Conservation (phyloP, 2,329 filamentous ascomycete species). For the Fusarium penzigii region DNA sequence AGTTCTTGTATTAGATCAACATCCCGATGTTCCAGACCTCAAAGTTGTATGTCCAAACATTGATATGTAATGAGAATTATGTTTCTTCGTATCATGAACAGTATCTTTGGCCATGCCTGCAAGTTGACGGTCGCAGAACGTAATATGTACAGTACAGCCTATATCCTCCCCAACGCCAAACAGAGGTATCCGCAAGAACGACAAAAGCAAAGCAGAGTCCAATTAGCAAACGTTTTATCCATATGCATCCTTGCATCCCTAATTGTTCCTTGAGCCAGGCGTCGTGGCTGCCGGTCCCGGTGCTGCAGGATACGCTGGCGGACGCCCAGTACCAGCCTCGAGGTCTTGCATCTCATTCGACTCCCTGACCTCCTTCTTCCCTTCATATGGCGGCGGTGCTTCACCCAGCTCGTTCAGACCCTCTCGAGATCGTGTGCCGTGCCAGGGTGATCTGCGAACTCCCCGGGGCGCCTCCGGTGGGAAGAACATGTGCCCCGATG, state of each 20-base stretch:
- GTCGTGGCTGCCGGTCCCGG: constrained; percentile 26
- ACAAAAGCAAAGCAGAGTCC: not conserved
- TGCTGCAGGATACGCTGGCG: constrained; percentile 32
- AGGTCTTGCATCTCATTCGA: constrained; percentile 28
- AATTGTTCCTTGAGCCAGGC: constrained; percentile 18
- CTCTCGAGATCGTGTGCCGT: constrained; percentile 41
- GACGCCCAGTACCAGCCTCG: constrained; percentile 25
- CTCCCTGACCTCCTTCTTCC: constrained; percentile 30
- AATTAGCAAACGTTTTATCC: not conserved
- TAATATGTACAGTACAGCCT: not conserved
- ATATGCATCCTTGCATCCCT: not conserved
- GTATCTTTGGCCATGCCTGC: no score
- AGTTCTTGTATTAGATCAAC: not conserved
- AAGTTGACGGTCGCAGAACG: no score
- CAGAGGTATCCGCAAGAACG: not conserved
- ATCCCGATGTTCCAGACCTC: not conserved
- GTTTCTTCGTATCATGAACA: no score
- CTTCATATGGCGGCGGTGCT: constrained; percentile 63
- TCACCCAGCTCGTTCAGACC: constrained; percentile 65
- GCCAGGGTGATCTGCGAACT: constrained; percentile 29
- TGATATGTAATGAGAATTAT: no score
- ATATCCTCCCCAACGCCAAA: not conserved
- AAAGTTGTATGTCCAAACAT: no score
- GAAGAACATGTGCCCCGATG: constrained; percentile 19
- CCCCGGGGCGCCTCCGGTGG: constrained; percentile 8